These are phyloP conservation scores for Strobilomyces echinocephalus DNA, from an alignment of 768 basidiomycete genomes.

Conservation along the genomic window DNA sequence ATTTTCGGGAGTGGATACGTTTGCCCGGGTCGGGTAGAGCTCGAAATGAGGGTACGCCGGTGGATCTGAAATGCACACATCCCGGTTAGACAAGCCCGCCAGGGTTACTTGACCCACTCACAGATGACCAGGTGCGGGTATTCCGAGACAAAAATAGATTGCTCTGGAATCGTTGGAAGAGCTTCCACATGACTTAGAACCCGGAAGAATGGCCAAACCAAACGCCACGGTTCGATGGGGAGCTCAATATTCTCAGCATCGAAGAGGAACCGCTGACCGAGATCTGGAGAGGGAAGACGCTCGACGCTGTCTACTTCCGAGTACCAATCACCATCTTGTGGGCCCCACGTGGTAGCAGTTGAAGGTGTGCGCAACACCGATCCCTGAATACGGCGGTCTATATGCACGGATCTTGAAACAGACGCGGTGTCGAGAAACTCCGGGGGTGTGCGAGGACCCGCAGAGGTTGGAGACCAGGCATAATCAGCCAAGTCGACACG, in stretches of 20 bases:
- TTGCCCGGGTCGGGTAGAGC: constrained; percentile 26
- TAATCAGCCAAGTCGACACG: constrained; percentile 62
- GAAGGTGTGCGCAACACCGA: constrained; percentile 50
- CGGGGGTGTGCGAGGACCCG: constrained; percentile 50
- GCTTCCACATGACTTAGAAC: background rate
- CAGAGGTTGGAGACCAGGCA: constrained; percentile 64
- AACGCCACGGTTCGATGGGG: constrained; percentile 5
- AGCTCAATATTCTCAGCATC: constrained; percentile 42
- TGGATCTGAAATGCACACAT: constrained; percentile 10
- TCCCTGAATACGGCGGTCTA: constrained; percentile 49
- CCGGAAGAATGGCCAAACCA: constrained; percentile 11
- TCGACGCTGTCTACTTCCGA: constrained; percentile 34
- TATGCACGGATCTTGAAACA: constrained; percentile 49
- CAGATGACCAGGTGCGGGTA: constrained; percentile 29
- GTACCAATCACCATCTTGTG: constrained; percentile 40
- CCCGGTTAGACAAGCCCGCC: constrained; percentile 2
- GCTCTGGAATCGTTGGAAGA: background rate
- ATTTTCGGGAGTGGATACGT: background rate
- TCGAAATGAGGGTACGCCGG: constrained; percentile 31
- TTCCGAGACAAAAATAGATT: constrained; percentile 4
- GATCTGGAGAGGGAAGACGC: constrained; percentile 52
- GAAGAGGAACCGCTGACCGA: constrained; percentile 52
- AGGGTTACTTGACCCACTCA: constrained; percentile 11
- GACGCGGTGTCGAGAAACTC: constrained; percentile 37
- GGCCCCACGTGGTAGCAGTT: constrained; percentile 49